phyloP scores from a whole-genome alignment of 352 stramenopile species.

The Phytophthora rubi region DNA sequence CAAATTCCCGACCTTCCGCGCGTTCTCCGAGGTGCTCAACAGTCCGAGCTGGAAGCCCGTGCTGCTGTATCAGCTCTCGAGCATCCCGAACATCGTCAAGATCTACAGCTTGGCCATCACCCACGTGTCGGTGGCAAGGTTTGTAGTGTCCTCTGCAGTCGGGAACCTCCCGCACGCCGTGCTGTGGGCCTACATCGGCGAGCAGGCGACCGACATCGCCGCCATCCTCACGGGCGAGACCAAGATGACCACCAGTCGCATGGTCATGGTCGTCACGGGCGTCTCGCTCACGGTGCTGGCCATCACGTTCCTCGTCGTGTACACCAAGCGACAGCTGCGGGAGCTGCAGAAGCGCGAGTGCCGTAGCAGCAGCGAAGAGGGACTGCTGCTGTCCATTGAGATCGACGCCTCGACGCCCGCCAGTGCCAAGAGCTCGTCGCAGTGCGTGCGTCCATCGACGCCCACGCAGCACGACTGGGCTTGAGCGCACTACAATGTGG shows the following conservation, averaged over 20 bases:
- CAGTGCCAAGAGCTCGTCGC: constrained; percentile 20
- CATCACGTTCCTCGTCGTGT: constrained; percentile 67
- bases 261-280: constrained; percentile 53
- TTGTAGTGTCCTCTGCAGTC: constrained; percentile 61
- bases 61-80: constrained; percentile 79
- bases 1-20: constrained; percentile 74
- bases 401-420: constrained; percentile 25
- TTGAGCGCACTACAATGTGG: constrained; percentile 1
- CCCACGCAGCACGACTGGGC: constrained; percentile 23
- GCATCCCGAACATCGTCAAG: constrained; percentile 82
- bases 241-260: constrained; percentile 51
- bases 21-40: constrained; percentile 69
- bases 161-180: constrained; percentile 66
- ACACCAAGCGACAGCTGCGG: constrained; percentile 66
- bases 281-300: constrained; percentile 54
- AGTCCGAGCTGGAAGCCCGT: constrained; percentile 77
- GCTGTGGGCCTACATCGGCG: constrained; percentile 76
- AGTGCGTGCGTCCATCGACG: constrained; percentile 28
- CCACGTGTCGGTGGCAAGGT: constrained; percentile 58
- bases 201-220: constrained; percentile 72
- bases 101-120: constrained; percentile 84
- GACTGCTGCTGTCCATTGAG: constrained; percentile 42
- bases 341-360: constrained; percentile 69
- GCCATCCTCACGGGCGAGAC: constrained; percentile 57
- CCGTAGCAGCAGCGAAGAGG: constrained; percentile 60